Evolutionary conservation across 441 rosid genomes (phyloP), one percentile per base, ranked within the genome.

Genomic region (Dalechampia spathulata): DNA sequence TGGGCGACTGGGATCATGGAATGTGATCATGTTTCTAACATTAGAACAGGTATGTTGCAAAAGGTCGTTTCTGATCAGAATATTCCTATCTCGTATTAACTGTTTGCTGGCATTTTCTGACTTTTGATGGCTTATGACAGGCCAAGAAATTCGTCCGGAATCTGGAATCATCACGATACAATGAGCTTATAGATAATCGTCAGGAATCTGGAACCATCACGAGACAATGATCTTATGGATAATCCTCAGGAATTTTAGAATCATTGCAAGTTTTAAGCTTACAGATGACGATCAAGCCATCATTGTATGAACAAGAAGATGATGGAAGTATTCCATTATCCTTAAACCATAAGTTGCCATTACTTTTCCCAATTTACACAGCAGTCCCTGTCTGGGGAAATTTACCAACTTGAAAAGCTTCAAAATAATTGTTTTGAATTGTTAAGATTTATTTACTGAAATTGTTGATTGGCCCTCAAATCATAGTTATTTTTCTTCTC

Each of bases 1-100:
- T 45, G 99, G 94, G 48, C 76, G 99, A 55, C 90, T 93, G 27
- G 99, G 99, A 63, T 87, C 99, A 61, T 93, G 97, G 99, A 93
- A 90, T 23, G 99, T 93, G 62, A 93, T 93, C 72, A 90, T 90
- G 99, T 93, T 93, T 70, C 83, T 90, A 66, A 93, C 97, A 37
- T 77, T 93, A 11, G 97, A 93, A 66, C 99, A 90, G 97, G 97
- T 93, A 75, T 43, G 13, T 36, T 51, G 37, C 13, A 41, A 25
- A 53, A 2, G 20, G 11, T 26, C 17, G 14, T 50, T 57, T 16
- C n/a, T 20, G 25, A 20, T 14, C 4, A 55, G 22, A 5, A 50
- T 41, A 25, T 40, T 16, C 8, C 19, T 52, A 56, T 43, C 38
- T 63, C 49, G n/a, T n/a, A n/a, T n/a, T n/a, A n/a, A n/a, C n/a